Conservation (phyloP, 108 stramenopile species). For the Cyclotella baltica region DNA sequence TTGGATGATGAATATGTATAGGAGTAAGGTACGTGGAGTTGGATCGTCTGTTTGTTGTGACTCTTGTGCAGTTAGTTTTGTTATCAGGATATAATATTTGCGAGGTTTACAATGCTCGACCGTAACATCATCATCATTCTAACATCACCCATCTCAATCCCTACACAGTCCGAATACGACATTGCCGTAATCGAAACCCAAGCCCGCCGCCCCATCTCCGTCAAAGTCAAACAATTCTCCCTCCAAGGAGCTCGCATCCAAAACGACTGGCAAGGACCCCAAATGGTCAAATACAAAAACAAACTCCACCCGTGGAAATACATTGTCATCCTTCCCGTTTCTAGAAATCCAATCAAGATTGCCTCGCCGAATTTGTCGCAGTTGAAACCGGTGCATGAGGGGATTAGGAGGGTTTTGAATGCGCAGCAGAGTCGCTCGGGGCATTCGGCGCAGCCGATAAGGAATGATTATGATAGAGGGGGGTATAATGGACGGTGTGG, state of each 20-base stretch:
- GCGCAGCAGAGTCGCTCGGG: conserved; percentile 81
- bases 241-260: conserved; percentile 90
- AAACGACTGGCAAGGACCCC: conserved; percentile 93
- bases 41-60: neutral
- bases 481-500: neutral
- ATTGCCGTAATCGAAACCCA: conserved; percentile 93
- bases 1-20: conserved; percentile 96
- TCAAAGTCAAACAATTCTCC: conserved; percentile 93
- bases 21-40: conserved; percentile 85
- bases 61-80: no score
- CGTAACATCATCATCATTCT: neutral
- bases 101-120: no score
- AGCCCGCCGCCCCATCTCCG: conserved; percentile 87
- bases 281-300: conserved; percentile 95
- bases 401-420: conserved; percentile 81
- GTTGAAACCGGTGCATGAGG: conserved; percentile 89
- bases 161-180: conserved; percentile 82
- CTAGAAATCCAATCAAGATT: conserved; percentile 92
- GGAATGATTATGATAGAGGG: conserved; percentile 1
- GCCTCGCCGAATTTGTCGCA: conserved; percentile 81
- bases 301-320: conserved; percentile 92
- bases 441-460: conserved; percentile 13
- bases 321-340: conserved; percentile 84
- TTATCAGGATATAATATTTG: no score
- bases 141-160: neutral